Conservation (phyloP, 495 filamentous ascomycete species). For the Aspergillus hancockii region DNA sequence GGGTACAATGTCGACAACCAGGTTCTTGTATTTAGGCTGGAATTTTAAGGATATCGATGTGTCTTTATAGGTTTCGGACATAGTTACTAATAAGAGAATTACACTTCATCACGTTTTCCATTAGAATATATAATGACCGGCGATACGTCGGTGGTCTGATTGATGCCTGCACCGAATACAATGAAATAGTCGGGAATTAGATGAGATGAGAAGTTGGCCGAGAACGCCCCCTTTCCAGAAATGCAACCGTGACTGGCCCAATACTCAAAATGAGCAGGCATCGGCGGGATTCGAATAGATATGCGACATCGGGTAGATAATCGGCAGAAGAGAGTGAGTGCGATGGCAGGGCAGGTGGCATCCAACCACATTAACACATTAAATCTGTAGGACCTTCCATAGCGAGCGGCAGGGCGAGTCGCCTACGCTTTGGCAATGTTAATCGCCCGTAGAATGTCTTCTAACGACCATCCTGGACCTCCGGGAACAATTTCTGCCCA, state of each 20-base stretch:
- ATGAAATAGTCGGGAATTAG: background rate
- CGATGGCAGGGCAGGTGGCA: too few relatives aligned
- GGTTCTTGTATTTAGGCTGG: slow-evolving; percentile 70
- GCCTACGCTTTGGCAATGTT: slow-evolving; percentile 38
- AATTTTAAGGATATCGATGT: slow-evolving; percentile 34
- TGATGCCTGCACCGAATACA: background rate
- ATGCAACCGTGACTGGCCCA: background rate
- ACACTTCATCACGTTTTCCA: background rate
- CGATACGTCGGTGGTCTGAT: background rate
- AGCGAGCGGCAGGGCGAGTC: background rate
- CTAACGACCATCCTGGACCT: slow-evolving; percentile 58
- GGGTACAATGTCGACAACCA: slow-evolving; percentile 70
- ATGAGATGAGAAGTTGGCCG: background rate
- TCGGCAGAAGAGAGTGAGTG: too few relatives aligned
- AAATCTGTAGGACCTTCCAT: background rate
- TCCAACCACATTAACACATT: too few relatives aligned
- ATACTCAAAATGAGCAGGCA: background rate
- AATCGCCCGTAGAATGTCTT: slow-evolving; percentile 66
- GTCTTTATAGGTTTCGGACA: background rate
- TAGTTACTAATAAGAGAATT: background rate
- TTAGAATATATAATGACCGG: background rate
- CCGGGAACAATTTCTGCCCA: slow-evolving; percentile 74
- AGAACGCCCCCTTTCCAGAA: background rate
- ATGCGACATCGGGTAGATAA: background rate
- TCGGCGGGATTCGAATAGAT: background rate